phyloP scores from a whole-genome alignment of 805 yeast species.

The Saccharomyces paradoxus region DNA sequence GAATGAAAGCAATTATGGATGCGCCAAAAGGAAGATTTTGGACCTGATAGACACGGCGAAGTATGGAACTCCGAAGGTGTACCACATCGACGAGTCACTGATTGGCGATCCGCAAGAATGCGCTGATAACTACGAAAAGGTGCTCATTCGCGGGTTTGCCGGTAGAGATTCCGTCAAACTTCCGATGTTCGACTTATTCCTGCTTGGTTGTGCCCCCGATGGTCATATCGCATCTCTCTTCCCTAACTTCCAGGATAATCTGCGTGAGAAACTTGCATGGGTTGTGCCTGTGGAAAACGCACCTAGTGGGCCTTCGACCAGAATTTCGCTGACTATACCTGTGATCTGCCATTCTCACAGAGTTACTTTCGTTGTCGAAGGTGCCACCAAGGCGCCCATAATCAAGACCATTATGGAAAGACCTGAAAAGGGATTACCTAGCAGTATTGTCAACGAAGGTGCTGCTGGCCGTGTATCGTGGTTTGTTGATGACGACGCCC shows the following conservation, averaged over 20 bases:
- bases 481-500: constrained; percentile 92
- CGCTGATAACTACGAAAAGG: constrained; percentile 82
- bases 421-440: constrained; percentile 90
- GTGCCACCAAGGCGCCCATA: constrained; percentile 86
- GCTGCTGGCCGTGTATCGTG: constrained; percentile 91
- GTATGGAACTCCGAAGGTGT: constrained; percentile 51
- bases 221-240: constrained; percentile 91
- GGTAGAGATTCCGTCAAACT: constrained; percentile 86
- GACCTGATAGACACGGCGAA: constrained; percentile 36
- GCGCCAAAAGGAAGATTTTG: constrained; percentile 65
- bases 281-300: constrained; percentile 84
- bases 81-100: constrained; percentile 66
- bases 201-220: constrained; percentile 93
- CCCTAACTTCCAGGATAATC: constrained; percentile 70
- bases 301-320: constrained; percentile 72
- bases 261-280: constrained; percentile 88
- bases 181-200: constrained; percentile 80
- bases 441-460: constrained; percentile 82
- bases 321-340: constrained; percentile 85
- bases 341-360: constrained; percentile 86
- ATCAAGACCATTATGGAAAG: constrained; percentile 86
- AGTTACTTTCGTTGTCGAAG: constrained; percentile 90
- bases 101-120: constrained; percentile 78
- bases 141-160: constrained; percentile 79
- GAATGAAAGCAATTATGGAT: constrained; percentile 74